phyloP scores from a whole-genome alignment of 2,329 filamentous ascomycete species.

The Metarhizium anisopliae region DNA sequence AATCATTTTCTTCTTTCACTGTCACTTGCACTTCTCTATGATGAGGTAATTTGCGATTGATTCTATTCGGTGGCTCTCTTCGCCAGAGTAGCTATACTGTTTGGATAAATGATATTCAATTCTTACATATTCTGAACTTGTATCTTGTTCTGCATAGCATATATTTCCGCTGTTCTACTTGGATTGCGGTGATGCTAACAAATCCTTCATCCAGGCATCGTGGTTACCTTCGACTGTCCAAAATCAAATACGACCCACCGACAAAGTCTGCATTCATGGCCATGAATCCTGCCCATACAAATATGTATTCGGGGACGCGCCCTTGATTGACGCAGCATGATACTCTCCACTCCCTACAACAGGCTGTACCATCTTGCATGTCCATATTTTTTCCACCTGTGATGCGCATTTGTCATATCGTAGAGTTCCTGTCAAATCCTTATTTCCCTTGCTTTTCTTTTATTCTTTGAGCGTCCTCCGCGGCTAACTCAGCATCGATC shows the following conservation, averaged over 20 bases:
- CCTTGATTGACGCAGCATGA: neutral
- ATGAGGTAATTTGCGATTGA: slow-evolving; percentile 99
- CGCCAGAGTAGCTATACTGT: slow-evolving; percentile 83
- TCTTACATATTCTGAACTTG: slow-evolving; percentile 97
- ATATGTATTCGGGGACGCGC: neutral
- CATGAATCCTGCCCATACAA: too few relatives aligned
- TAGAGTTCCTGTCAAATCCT: neutral
- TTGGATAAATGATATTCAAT: slow-evolving; percentile 73
- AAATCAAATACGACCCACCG: too few relatives aligned
- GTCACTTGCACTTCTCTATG: slow-evolving; percentile 36
- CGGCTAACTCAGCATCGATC: slow-evolving; percentile 59
- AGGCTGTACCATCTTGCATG: too few relatives aligned
- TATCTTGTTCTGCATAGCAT: slow-evolving; percentile 10
- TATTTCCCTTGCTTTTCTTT: slow-evolving; percentile 46
- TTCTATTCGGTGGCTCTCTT: slow-evolving; percentile 71
- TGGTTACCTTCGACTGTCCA: too few relatives aligned
- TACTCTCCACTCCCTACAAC: too few relatives aligned
- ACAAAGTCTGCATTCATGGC: too few relatives aligned
- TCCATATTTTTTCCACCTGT: too few relatives aligned
- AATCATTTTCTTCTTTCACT: slow-evolving; percentile 1
- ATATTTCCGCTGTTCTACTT: neutral
- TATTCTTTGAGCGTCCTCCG: slow-evolving; percentile 58
- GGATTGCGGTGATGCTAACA: neutral
- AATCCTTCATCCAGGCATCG: neutral
- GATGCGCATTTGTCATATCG: neutral